These are phyloP conservation scores for Selenicereus undatus DNA, from an alignment of 148 eudicot genomes.

Conservation along the genomic window DNA sequence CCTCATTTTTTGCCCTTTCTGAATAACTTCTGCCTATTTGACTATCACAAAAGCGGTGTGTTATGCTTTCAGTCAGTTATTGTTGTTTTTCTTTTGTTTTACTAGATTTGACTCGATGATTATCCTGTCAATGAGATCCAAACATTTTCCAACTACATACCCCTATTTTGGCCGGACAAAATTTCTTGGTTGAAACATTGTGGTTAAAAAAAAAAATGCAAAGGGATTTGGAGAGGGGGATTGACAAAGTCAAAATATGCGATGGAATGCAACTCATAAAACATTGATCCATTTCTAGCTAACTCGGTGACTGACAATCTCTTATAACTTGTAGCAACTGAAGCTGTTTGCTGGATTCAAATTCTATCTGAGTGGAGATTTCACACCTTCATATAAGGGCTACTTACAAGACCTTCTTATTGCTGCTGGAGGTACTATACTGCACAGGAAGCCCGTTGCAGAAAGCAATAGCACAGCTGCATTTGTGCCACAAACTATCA, in stretches of 20 bases:
- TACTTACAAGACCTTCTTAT: constrained; percentile 75
- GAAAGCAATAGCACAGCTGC: constrained; percentile 20
- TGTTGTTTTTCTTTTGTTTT: no score
- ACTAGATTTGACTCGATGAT: background rate
- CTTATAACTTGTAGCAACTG: constrained; percentile 56
- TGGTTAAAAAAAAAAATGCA: no score
- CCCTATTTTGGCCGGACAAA: no score
- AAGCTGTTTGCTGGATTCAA: constrained; percentile 67
- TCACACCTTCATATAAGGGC: constrained; percentile 60
- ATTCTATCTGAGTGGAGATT: constrained; percentile 74
- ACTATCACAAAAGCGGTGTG: no score
- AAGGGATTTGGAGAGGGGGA: no score
- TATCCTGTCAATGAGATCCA: background rate
- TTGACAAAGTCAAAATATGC: no score
- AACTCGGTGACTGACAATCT: background rate
- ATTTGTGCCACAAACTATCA: constrained; percentile 23
- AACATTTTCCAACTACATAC: background rate
- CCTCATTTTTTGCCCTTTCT: background rate
- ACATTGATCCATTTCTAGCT: background rate
- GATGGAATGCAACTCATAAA: background rate
- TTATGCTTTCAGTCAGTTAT: no score
- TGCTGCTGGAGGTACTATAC: constrained; percentile 74
- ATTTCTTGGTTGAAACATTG: no score
- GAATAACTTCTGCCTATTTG: no score
- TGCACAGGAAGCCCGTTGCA: constrained; percentile 76